Evolutionary conservation across 371 early-diverging fungal genomes (phyloP).

Genomic region (Furculomyces boomerangus): DNA sequence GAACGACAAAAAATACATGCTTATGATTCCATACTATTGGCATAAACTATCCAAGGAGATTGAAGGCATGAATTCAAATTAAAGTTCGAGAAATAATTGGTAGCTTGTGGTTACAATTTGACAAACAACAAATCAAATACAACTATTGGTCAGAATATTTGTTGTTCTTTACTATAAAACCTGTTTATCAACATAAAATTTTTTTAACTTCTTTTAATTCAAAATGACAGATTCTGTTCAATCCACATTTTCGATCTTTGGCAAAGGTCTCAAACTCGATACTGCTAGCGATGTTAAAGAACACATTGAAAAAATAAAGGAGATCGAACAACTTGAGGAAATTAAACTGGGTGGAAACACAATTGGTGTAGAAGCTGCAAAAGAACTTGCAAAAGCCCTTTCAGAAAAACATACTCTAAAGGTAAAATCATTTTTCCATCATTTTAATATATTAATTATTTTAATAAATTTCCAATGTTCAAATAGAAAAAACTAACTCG

Average conservation of each 20-base stretch:
- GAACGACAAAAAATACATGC: no score
- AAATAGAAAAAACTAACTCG: neutral
- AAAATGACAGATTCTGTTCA: conserved; percentile 10
- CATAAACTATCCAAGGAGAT: no score
- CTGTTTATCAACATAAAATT: no score
- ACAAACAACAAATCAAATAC: no score
- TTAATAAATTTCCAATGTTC: neutral
- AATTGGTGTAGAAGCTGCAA: conserved; percentile 79
- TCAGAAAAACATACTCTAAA: conserved; percentile 43
- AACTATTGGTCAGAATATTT: no score
- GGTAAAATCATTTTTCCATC: conserved; percentile 26
- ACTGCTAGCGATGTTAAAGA: conserved; percentile 62
- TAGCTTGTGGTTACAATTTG: no score
- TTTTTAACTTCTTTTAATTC: no score
- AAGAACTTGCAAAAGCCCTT: conserved; percentile 59
- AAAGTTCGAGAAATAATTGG: no score
- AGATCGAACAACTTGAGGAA: conserved; percentile 41
- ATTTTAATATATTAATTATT: neutral
- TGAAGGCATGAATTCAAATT: no score
- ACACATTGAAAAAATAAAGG: conserved; percentile 47
- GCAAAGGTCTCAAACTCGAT: conserved; percentile 49
- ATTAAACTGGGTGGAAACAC: conserved; percentile 85
- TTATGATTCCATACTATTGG: no score
- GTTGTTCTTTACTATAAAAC: no score
- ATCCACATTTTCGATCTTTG: conserved; percentile 23